Evolutionary conservation across 768 basidiomycete species (phyloP), one percentile per base, ranked within the genome.

Genomic region (Kwoniella heveanensis): DNA sequence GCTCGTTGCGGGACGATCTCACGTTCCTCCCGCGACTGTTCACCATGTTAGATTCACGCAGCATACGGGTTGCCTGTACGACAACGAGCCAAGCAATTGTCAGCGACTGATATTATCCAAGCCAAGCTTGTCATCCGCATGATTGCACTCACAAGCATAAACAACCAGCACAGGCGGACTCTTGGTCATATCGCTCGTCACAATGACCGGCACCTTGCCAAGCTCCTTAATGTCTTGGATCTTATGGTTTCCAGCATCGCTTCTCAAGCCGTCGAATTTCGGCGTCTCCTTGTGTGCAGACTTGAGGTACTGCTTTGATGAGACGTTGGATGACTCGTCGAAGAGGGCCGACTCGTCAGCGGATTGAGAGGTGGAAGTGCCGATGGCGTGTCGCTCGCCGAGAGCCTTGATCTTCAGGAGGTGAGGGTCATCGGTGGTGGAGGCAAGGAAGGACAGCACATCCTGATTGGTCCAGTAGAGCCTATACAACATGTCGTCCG

Each of bases 121-220:
- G 32, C 32, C 13, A 6, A 13, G 32, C 32, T 32, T 13, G 32
- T 32, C 32, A 6, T 32, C 39, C 39, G 15, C 39, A 36, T 13
- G 32, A 6, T 9, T 44, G 9, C 36, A 70, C 71, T 73, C 58
- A 70, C 72, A 74, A 73, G 91, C 92, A 84, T 93, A 93, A 61
- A 98, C 92, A 81, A 96, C 94, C 84, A 98, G 90, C 74, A 97
- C 79, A 3, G 93, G 93, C 44, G 93, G 93, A 71, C 90, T 92
- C 86, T 95, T 96, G 66, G 91, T 92, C 71, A 95, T 82, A 79
- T 97, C 93, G 30, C 92, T 92, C 46, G 92, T 94, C 70, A 96
- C 88, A 74, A 96, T 94, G 70, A 93, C 92, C 58, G 92, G 93
- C 37, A 96, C 90, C 50, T 86, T 91, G 90, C 92, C 92, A 73